Percentiles rank a stretch among this genome's conserved stretches.
These are phyloP conservation scores for Candida tropicalis DNA, from an alignment of 1,139 yeast species.

Conservation along the genomic window DNA sequence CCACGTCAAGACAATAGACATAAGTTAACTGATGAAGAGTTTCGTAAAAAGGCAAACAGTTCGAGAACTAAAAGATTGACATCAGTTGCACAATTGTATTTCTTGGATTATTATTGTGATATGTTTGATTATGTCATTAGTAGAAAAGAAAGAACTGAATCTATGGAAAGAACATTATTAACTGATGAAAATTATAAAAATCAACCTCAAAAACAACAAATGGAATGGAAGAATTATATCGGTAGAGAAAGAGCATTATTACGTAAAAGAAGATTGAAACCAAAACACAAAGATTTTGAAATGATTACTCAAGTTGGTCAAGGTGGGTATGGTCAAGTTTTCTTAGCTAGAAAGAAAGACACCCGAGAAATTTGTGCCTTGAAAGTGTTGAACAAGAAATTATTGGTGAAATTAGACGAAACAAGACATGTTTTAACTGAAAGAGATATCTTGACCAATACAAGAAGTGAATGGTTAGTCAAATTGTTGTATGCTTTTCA, in stretches of 20 bases:
- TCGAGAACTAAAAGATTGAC: constrained; percentile 85
- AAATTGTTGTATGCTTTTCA: constrained; percentile 94
- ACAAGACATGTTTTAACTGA: constrained; percentile 95
- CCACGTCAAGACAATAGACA: constrained; percentile 22
- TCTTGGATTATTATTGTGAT: constrained; percentile 94
- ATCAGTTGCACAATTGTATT: constrained; percentile 80
- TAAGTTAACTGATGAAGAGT: constrained; percentile 43
- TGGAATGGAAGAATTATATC: constrained; percentile 79
- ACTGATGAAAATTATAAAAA: constrained; percentile 41
- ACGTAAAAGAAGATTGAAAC: constrained; percentile 87
- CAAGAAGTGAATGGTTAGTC: constrained; percentile 95
- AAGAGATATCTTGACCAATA: constrained; percentile 92
- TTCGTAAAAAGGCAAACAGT: constrained; percentile 61
- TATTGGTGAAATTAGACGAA: constrained; percentile 87
- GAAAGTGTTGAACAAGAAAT: constrained; percentile 85
- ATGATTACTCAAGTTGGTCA: constrained; percentile 98
- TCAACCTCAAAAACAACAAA: constrained; percentile 51
- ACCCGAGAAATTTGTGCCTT: constrained; percentile 95
- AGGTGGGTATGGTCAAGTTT: constrained; percentile 99
- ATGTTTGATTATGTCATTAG: constrained; percentile 90
- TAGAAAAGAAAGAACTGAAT: constrained; percentile 75
- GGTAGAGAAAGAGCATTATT: constrained; percentile 84
- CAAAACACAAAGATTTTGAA: constrained; percentile 93
- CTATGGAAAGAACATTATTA: constrained; percentile 62
- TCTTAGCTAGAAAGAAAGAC: constrained; percentile 90